Base-by-base conservation (phyloP, 805 yeast species). In the Ascoidea rubescens region DNA sequence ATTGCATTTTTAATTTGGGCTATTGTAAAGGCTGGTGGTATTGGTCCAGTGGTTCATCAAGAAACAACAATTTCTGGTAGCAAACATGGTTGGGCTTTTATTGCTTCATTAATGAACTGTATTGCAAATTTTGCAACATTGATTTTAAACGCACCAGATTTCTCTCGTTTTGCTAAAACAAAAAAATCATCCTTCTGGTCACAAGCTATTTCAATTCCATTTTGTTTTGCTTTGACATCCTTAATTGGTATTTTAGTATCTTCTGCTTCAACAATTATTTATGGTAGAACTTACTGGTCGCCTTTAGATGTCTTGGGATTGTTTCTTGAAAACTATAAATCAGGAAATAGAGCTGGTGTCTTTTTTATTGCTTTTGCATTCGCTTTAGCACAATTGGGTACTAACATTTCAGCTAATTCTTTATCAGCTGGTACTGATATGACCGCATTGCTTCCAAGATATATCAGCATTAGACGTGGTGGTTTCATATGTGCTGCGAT, bases 41-140 rank as follows among this genome's bases (percentile, higher is more conserved):
- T 79, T 45, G 95, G 95, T 30, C 80, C 82, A 2, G 80, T 84
- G 31, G 75, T 86, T 49, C 77, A 72, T 53, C 82, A 80, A 57
- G 67, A 71, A 5, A 70, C 80, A 3, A 61, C 69, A 0, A 64
- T 83, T n/a, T 62, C 67, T 21, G 86, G 89, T 6, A 68, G 80
- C 12, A 83, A 67, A 2, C 77, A 82, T 57, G 88, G 78, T 31
- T 89, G 97, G 97, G 87, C 86, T 0, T 88, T 87, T 62, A 77
- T 88, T 51, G 74, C 74, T 58, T 78, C 91, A 5, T 72, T 81
- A 37, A 85, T 89, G 95, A 83, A 81, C 67, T 75, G 89, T 21
- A 69, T 88, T 56, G 86, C 95, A 31, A 88, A 87, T 67, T 88
- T 88, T 62, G 93, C 95, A 5, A 84, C 96, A n/a, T 74, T 88